A percentile compares a stretch with the other conserved stretches of the same genome.
phyloP scores from a whole-genome alignment of 2,329 filamentous ascomycete species.

The Pezicula neosporulosa region DNA sequence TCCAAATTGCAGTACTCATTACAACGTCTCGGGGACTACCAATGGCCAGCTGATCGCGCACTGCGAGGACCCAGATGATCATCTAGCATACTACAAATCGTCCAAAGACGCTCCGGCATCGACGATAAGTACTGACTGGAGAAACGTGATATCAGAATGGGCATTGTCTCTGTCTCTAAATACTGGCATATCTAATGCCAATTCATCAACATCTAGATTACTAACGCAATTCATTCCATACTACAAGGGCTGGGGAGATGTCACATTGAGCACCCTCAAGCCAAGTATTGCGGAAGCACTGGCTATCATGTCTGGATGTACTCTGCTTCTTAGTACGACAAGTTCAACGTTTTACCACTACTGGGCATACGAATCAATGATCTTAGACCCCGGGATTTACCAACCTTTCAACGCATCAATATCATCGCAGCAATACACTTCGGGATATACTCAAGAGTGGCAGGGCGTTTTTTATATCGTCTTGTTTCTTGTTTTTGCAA shows the following conservation, averaged over 20 bases:
- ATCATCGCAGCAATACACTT: slow-evolving; percentile 66
- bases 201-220: slow-evolving; percentile 57
- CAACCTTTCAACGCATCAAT: slow-evolving; percentile 63
- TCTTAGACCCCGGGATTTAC: slow-evolving; percentile 41
- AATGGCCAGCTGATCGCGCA: slow-evolving; percentile 58
- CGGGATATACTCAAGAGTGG: slow-evolving; percentile 56
- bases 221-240: slow-evolving; percentile 51
- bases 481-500: slow-evolving; percentile 60
- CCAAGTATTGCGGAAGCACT: slow-evolving; percentile 74
- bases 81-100: slow-evolving; percentile 50
- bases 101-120: slow-evolving; percentile 28
- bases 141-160: slow-evolving; percentile 52
- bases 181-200: slow-evolving; percentile 49
- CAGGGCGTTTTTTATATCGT: slow-evolving; percentile 66
- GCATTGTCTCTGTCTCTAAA: slow-evolving; percentile 50
- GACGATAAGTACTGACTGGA: slow-evolving; percentile 45
- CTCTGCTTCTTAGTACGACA: slow-evolving; percentile 56
- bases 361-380: slow-evolving; percentile 42
- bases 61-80: slow-evolving; percentile 55
- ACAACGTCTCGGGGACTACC: slow-evolving; percentile 49
- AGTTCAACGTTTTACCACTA: slow-evolving; percentile 58
- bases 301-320: slow-evolving; percentile 65
- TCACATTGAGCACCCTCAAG: slow-evolving; percentile 29
- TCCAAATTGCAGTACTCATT: slow-evolving; percentile 63
- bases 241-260: slow-evolving; percentile 36